Percentiles rank a stretch among this genome's conserved stretches.
Conservation (phyloP, 1,284 basidiomycete species). For the Leucoagaricus sp. region DNA sequence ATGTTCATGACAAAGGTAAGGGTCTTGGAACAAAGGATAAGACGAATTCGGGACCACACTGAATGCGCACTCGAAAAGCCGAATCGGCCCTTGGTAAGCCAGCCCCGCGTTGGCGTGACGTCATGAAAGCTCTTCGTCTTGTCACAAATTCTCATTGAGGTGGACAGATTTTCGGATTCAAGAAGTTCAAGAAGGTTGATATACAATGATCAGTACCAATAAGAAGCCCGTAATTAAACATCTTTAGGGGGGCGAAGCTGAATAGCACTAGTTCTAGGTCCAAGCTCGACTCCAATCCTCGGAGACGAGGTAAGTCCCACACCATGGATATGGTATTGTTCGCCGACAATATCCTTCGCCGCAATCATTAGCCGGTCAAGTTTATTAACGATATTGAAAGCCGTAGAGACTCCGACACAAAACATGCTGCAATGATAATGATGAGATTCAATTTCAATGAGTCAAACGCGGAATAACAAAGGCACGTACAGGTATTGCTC, state of each 20-base stretch:
- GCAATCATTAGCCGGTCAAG: conserved; percentile 76
- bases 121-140: no score
- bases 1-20: no score
- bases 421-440: conserved; percentile 52
- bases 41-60: no score
- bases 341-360: conserved; percentile 78
- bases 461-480: background rate
- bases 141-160: background rate
- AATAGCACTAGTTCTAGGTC: background rate
- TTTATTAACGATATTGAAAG: conserved; percentile 65
- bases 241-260: conserved; percentile 8
- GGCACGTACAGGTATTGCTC: conserved; percentile 68
- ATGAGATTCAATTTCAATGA: background rate
- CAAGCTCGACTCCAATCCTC: background rate
- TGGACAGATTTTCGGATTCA: no score
- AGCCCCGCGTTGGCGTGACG: no score
- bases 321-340: conserved; percentile 78
- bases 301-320: conserved; percentile 36
- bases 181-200: no score
- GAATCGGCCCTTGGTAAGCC: no score
- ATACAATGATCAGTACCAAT: no score
- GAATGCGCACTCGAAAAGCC: no score
- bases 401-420: conserved; percentile 74
- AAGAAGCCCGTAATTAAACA: background rate
- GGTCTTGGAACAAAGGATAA: no score